Conservation (phyloP, 208 protist species). For the Leptomonas seymouri region DNA sequence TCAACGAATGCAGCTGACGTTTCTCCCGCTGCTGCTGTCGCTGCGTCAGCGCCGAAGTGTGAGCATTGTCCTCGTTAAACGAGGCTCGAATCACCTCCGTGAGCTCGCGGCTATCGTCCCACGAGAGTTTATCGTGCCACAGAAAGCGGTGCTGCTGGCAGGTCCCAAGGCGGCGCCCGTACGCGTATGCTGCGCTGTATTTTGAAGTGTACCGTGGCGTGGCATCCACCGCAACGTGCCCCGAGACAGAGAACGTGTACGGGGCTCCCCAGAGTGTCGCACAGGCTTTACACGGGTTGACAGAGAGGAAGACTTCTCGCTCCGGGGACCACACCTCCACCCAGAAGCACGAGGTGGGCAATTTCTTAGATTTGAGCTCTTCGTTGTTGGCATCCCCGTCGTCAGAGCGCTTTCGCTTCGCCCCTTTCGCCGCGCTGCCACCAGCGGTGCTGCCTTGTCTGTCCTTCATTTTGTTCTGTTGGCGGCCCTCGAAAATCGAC, state of each 20-base stretch:
- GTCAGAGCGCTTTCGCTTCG: slow-evolving; percentile 7
- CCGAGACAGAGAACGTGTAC: slow-evolving; percentile 81
- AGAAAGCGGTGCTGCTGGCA: slow-evolving; percentile 71
- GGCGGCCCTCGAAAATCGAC: slow-evolving; percentile 41
- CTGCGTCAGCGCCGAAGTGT: slow-evolving; percentile 27
- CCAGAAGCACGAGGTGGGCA: slow-evolving; percentile 86
- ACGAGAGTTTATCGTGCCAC: slow-evolving; percentile 71
- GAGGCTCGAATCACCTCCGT: slow-evolving; percentile 68
- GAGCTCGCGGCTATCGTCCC: slow-evolving; percentile 84
- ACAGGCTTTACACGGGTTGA: slow-evolving; percentile 79
- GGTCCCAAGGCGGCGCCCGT: slow-evolving; percentile 59
- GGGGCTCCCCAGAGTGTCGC: slow-evolving; percentile 82
- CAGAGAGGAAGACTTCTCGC: slow-evolving; percentile 76
- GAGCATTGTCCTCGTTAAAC: slow-evolving; percentile 38
- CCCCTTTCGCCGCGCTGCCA: not conserved
- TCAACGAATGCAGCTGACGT: slow-evolving; percentile 76
- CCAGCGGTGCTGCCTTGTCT: not conserved
- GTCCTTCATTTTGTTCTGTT: slow-evolving; percentile 20
- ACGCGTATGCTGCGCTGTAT: slow-evolving; percentile 69
- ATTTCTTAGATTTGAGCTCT: slow-evolving; percentile 45
- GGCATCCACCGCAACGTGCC: slow-evolving; percentile 71
- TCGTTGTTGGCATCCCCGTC: slow-evolving; percentile 19
- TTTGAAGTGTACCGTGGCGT: slow-evolving; percentile 86
- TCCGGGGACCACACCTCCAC: slow-evolving; percentile 88
- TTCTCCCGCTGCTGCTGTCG: slow-evolving; percentile 52